A percentile compares a stretch with the other conserved stretches of the same genome.
Evolutionary conservation across 2,329 filamentous ascomycete species (phyloP).

Genomic region (Teratosphaeria pseudoeucalypti): DNA sequence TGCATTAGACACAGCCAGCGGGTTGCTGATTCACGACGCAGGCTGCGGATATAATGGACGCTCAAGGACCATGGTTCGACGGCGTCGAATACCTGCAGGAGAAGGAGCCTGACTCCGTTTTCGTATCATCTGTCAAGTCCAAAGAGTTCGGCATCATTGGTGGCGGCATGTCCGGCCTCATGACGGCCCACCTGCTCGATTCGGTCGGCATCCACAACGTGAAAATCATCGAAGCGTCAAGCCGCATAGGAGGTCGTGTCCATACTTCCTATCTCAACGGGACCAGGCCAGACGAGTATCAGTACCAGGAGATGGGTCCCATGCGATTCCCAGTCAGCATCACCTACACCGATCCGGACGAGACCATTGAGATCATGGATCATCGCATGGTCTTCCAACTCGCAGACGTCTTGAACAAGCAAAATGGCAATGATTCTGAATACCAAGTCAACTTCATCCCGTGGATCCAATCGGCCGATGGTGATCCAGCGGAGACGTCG

Average conservation of each 20-base stretch:
- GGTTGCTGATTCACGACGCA: background rate
- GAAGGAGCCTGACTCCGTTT: conserved; percentile 43
- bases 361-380: conserved; percentile 50
- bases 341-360: conserved; percentile 35
- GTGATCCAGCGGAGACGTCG: conserved; percentile 42
- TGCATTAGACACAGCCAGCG: background rate
- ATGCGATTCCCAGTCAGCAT: conserved; percentile 52
- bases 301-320: conserved; percentile 58
- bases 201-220: conserved; percentile 50
- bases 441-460: conserved; percentile 51
- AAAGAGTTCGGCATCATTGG: conserved; percentile 55
- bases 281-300: conserved; percentile 49
- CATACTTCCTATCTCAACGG: conserved; percentile 53
- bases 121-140: conserved; percentile 44
- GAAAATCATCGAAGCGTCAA: conserved; percentile 50
- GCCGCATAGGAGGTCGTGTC: conserved; percentile 53
- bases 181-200: conserved; percentile 43
- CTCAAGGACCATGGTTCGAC: conserved; percentile 55
- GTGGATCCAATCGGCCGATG: conserved; percentile 48
- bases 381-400: conserved; percentile 57
- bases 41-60: conserved; percentile 40
- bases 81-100: conserved; percentile 49
- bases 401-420: conserved; percentile 47
- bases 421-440: conserved; percentile 43
- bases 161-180: conserved; percentile 55